Evolutionary conservation across 192 early-diverging fungal species (phyloP).

Genomic region (Lobosporangium transversale): DNA sequence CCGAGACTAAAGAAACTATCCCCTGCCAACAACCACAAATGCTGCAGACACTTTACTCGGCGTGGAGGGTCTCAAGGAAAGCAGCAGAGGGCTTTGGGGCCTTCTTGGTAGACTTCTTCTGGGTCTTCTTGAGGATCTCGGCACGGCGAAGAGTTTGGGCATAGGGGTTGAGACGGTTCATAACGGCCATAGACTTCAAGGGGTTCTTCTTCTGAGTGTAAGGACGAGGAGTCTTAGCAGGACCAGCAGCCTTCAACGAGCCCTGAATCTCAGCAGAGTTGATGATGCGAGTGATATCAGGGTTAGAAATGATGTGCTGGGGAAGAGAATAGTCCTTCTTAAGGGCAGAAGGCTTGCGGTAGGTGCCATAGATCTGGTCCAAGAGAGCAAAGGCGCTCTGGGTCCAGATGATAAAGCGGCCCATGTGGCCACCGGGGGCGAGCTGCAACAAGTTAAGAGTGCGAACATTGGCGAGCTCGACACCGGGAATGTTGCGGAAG

Average conservation of each 20-base stretch:
- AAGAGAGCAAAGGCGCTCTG: slow-evolving; percentile 90
- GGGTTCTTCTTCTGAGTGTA: slow-evolving; percentile 99
- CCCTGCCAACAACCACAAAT: no score
- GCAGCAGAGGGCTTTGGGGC: slow-evolving; percentile 54
- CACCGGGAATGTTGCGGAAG: slow-evolving; percentile 99
- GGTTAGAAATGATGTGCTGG: slow-evolving; percentile 86
- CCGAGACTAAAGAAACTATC: no score
- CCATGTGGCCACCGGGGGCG: slow-evolving; percentile 98
- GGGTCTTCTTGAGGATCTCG: slow-evolving; percentile 67
- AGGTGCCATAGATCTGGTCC: slow-evolving; percentile 93
- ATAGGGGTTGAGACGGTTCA: slow-evolving; percentile 97
- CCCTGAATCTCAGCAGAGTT: slow-evolving; percentile 97
- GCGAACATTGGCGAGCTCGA: slow-evolving; percentile 92
- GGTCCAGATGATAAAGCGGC: slow-evolving; percentile 99
- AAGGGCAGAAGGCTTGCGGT: slow-evolving; percentile 75
- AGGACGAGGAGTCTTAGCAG: slow-evolving; percentile 86
- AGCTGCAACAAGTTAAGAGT: slow-evolving; percentile 97
- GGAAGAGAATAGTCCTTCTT: slow-evolving; percentile 96
- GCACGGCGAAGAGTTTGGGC: slow-evolving; percentile 87
- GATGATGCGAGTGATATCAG: slow-evolving; percentile 95
- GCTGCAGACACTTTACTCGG: slow-evolving; percentile 52
- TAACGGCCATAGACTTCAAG: slow-evolving; percentile 88
- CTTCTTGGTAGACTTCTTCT: slow-evolving; percentile 54
- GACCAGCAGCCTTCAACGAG: slow-evolving; percentile 86
- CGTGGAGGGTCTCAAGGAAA: slow-evolving; percentile 49